Base-by-base conservation (phyloP, 768 basidiomycete genomes). In the Daedaleopsis sinensis region DNA sequence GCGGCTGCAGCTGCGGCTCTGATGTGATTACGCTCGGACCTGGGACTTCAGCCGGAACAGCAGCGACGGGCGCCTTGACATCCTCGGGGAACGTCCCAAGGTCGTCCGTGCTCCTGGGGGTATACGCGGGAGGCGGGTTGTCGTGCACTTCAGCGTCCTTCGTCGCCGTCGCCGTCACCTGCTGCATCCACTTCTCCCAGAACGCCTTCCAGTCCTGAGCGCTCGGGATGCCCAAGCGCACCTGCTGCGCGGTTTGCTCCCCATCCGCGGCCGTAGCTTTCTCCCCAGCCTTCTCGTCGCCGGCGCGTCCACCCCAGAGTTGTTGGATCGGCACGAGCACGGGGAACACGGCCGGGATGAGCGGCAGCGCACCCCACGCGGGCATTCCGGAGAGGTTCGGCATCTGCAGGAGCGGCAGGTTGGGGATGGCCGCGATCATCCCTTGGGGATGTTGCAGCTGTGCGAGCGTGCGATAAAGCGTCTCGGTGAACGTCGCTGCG, bases 271-370 rank as follows among this genome's bases (percentile, higher is more conserved):
- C 62, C 37, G 57, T 65, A 32, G 27, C 27, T 3, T 32, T 32
- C 52, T 46, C 65, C 23, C 62, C 57, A 74, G 70, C 69, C 55
- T 70, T 72, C 11, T 66, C 62, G 19, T 57, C 62, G 35, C 67
- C 72, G 5, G 42, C 51, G 8, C 62, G 62, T n/a, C 82, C 77
- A 55, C 85, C 82, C 58, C 88, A 77, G 72, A 91, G 84, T 18
- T 86, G 82, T 1, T 88, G 83, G 70, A 82, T 80, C 4, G 92
- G 90, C 16, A 93, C 85, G 61, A 87, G 82, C 23, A 93, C 82
- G 18, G 92, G 91, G 81, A 94, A 93, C 13, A 90, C 89, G 74
- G 90, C 78, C 27, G 88, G 86, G 57, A 92, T 82, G 61, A 84
- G 88, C 7, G 85, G 88, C n/a, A 91, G 75, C 24, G 71, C 69